Evolutionary conservation across 2,329 filamentous ascomycete genomes (phyloP).

Genomic region (Lachnellula suecica): DNA sequence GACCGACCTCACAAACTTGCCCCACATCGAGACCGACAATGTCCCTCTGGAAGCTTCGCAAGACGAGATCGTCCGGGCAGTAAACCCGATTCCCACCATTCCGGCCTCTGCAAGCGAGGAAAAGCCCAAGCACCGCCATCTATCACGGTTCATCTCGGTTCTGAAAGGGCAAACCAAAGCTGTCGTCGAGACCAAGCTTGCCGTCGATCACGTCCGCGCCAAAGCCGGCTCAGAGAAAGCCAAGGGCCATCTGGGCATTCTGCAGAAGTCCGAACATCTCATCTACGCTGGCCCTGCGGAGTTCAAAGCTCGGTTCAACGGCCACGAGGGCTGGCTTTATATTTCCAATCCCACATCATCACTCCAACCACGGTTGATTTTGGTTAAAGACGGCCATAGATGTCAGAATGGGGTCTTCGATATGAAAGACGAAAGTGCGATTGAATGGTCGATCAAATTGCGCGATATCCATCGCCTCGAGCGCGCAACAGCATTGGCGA

Average conservation of each 20-base stretch:
- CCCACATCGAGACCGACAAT: constrained; percentile 48
- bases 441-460: constrained; percentile 64
- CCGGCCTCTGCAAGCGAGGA: constrained; percentile 70
- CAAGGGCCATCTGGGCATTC: constrained; percentile 66
- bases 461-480: constrained; percentile 68
- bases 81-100: constrained; percentile 47
- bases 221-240: constrained; percentile 56
- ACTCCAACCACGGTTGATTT: constrained; percentile 55
- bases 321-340: constrained; percentile 68
- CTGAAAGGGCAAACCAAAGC: neutral
- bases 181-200: neutral
- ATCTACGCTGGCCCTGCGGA: constrained; percentile 64
- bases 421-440: neutral
- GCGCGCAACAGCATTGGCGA: constrained; percentile 69
- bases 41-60: constrained; percentile 1
- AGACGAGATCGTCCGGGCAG: neutral
- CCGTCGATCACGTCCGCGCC: constrained; percentile 43
- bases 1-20: constrained; percentile 44
- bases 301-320: constrained; percentile 69
- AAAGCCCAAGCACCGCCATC: constrained; percentile 26
- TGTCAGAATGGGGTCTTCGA: neutral
- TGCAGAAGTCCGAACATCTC: constrained; percentile 43
- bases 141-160: constrained; percentile 51
- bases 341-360: constrained; percentile 41
- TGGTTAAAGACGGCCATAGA: neutral